Evolutionary conservation across 805 yeast genomes (phyloP), one percentile per base, ranked within the genome.

Genomic region (Starmera caribaea): DNA sequence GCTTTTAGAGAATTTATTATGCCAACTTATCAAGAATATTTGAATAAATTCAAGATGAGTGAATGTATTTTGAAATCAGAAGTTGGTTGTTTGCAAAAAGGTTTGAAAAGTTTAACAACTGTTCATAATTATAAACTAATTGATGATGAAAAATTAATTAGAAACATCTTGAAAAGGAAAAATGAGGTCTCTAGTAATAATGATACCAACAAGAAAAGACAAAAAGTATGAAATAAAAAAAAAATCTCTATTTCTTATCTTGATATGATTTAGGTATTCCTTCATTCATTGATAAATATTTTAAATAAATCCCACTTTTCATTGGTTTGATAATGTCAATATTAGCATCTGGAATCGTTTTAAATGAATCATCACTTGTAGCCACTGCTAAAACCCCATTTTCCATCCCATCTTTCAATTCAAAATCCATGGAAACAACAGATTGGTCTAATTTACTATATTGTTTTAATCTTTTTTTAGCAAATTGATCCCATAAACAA

Each of bases 401-500:
- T 21, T 21, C 26, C 26, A 21, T 21, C 5, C 53, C 45, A 1
- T 62, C 65, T 13, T 49, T 48, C 13, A 53, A 36, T 16, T 55
- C 67, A 32, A 69, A 47, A 32, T 58, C 71, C 37, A 73, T 38
- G 26, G 62, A 53, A 34, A 69, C 67, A 4, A 73, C 68, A 30
- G 73, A 63, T n/a, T 58, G 59, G 2, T 66, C 69, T 15, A 68
- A 52, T 28, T 71, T 67, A 0, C 88, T 80, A 60, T 76, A 78
- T 40, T 79, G 82, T 58, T 79, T 79, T 40, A 89, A 69, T 46
- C 96, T 73, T 54, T 82, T 87, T 54, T 79, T 74, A 26, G 89
- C 75, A 43, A 77, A 82, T 55, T 86, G 79, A 56, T 88, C 96
- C 97, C 97, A 90, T 55, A 81, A 71, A 49, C 86, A 79, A 51